Evolutionary conservation across 345 rosid species (phyloP).

Genomic region (Brassica carinata): DNA sequence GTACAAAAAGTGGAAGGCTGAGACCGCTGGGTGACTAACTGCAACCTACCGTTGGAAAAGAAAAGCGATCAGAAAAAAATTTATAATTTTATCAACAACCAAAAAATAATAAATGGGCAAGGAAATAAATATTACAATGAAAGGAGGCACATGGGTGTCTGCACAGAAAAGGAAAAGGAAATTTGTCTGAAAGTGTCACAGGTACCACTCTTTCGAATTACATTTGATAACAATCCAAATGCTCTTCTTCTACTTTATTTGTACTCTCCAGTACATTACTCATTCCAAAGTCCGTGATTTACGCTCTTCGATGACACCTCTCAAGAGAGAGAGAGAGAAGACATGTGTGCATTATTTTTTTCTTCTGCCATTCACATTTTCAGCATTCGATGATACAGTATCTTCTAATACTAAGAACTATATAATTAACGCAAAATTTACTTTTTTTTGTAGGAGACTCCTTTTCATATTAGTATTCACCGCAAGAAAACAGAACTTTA

Average conservation of each 20-base stretch:
- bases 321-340: background rate
- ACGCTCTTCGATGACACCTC: constrained; percentile 42
- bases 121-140: background rate
- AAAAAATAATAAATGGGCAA: background rate
- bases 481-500: too few relatives aligned
- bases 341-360: background rate
- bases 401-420: background rate
- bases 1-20: background rate
- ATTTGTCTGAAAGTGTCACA: constrained; percentile 45
- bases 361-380: constrained; percentile 13
- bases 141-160: constrained; percentile 38
- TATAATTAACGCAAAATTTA: background rate
- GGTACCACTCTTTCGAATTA: constrained; percentile 30
- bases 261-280: constrained; percentile 44
- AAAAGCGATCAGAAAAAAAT: constrained; percentile 35
- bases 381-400: background rate
- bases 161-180: constrained; percentile 3
- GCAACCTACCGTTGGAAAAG: constrained; percentile 44
- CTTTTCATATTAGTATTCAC: background rate
- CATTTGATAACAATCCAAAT: constrained; percentile 27
- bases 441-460: background rate
- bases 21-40: constrained; percentile 14
- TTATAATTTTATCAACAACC: background rate
- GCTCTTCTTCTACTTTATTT: constrained; percentile 19
- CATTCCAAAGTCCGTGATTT: constrained; percentile 43